Evolutionary conservation across 768 basidiomycete species (phyloP).

Genomic region (Macrolepiota albuminosa): DNA sequence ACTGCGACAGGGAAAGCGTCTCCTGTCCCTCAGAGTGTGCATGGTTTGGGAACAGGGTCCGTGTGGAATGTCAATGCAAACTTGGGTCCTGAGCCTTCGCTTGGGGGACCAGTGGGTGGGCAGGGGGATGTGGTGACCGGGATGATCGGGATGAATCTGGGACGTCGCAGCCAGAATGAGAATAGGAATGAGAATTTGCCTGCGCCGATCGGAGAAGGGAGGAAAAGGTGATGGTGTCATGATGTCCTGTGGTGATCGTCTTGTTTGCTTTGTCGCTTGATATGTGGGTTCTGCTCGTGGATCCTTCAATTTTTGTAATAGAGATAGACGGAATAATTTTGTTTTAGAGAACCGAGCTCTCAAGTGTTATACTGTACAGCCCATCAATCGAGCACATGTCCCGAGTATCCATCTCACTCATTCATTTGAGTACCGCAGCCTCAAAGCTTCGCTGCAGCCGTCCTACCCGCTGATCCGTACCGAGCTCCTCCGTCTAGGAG

Average conservation of each 20-base stretch:
- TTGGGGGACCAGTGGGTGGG: neutral
- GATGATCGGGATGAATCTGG: slow-evolving; percentile 12
- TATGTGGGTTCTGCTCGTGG: neutral
- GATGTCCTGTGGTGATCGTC: neutral
- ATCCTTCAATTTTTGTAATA: neutral
- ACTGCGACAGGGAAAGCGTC: slow-evolving; percentile 5
- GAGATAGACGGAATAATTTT: neutral
- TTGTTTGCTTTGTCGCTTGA: neutral
- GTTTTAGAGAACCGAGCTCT: neutral
- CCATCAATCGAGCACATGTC: neutral
- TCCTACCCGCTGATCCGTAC: slow-evolving; percentile 13
- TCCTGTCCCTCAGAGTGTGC: slow-evolving; percentile 5
- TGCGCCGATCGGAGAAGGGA: slow-evolving; percentile 10
- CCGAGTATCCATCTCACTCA: neutral
- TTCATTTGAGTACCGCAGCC: neutral
- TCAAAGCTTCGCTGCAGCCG: neutral
- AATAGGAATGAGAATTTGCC: slow-evolving; percentile 17
- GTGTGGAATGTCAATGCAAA: slow-evolving; percentile 10
- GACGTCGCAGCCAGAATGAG: slow-evolving; percentile 12
- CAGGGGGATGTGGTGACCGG: slow-evolving; percentile 10
- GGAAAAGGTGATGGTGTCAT: slow-evolving; percentile 7
- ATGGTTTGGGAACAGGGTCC: slow-evolving; percentile 10
- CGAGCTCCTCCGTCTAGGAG: slow-evolving; percentile 65
- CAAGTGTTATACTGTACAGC: neutral
- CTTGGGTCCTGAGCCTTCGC: neutral